Evolutionary conservation across 306 rosid species (phyloP), one percentile per base, ranked within the genome.

Genomic region (Herpetospermum pedunculosum): DNA sequence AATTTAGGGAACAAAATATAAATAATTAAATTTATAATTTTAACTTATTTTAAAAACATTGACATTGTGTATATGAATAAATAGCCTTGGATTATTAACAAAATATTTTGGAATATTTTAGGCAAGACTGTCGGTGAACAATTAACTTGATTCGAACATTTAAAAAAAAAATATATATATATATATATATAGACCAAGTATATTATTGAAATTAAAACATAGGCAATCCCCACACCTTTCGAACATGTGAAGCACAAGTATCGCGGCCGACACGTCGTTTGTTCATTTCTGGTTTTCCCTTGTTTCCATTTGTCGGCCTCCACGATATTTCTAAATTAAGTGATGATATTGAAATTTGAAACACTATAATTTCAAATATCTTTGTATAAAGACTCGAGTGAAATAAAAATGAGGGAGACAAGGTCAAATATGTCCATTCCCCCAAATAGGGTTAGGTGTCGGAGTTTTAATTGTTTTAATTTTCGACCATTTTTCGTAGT

Each of bases 41-140:
- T 0, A 3, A 7, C 3, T 18, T n/a, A 0, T 16, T 49, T 49
- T n/a, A 18, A 18, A 21, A 19, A 21, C 25, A 52, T 52, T 52
- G 1, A 52, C 8, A 52, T 52, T 8, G 28, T 19, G 28, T 8
- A 8, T 9, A 21, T 3, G 21, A 2, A 52, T 21, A 21, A 49
- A 49, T 1, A 49, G 11, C 10, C 3, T 21, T 8, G 0, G 29
- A 55, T 25, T 53, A 50, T n/a, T 2, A 50, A 19, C n/a, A 1
- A 19, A 2, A 12, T 28, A 30, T 29, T 14, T 29, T 2, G 8
- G 19, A 58, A 6, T 8, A 57, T 53, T 53, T 21, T 13, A 13
- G 64, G 67, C 40, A 30, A 30, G 67, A 58, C 21, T 30, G 67
- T 58, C 67, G 69, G 69, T 60, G 69, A 60, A 60, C 9, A 60